phyloP scores from a whole-genome alignment of 2,329 filamentous ascomycete species.

The Coniochaeta prunicola region DNA sequence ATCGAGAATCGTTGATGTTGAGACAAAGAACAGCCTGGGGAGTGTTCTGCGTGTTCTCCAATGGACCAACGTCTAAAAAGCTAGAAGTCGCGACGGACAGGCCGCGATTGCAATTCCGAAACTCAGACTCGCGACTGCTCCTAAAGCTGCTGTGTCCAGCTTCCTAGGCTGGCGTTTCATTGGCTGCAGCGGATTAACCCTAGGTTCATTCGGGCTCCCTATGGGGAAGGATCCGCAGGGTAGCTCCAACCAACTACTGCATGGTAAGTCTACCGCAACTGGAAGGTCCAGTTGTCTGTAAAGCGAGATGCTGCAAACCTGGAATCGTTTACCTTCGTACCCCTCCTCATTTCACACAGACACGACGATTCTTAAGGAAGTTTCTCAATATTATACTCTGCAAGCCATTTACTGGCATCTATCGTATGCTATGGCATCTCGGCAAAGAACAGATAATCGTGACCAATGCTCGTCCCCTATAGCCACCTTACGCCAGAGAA shows the following conservation, averaged over 20 bases:
- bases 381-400: too few species aligned
- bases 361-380: too few species aligned
- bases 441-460: too few species aligned
- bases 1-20: conserved; percentile 8
- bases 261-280: background rate
- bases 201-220: background rate
- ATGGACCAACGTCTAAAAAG: background rate
- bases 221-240: background rate
- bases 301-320: too few species aligned
- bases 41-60: background rate
- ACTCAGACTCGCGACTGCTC: background rate
- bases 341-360: too few species aligned
- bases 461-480: too few species aligned
- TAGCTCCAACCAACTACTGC: background rate
- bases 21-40: background rate
- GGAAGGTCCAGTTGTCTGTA: too few species aligned
- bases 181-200: conserved; percentile 7
- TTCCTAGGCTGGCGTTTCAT: conserved; percentile 1
- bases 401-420: too few species aligned
- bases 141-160: background rate
- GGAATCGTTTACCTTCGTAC: too few species aligned
- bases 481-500: too few species aligned
- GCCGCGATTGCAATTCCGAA: conserved; percentile 2
- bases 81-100: background rate
- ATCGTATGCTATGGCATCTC: too few species aligned